A percentile compares a stretch with the other conserved stretches of the same genome.
phyloP scores from a whole-genome alignment of 164 flowering plant species.

The Brasenia schreberi region DNA sequence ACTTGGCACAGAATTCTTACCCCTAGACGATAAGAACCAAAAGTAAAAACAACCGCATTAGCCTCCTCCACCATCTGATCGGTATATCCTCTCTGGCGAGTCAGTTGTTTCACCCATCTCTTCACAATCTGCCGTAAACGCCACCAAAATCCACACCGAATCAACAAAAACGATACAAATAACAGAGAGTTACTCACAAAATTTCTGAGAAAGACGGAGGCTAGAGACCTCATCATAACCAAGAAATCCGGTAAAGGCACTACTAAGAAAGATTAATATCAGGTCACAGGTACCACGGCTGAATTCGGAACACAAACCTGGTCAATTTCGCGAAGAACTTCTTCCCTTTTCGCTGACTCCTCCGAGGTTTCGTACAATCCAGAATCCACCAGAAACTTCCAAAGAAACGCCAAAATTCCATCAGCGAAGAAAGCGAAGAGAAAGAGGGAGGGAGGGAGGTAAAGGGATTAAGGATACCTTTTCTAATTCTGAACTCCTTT shows the following conservation, averaged over 20 bases:
- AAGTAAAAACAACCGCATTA: slow-evolving; percentile 81
- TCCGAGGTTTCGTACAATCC: slow-evolving; percentile 66
- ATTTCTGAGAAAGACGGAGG: neutral
- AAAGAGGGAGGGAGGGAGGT: neutral
- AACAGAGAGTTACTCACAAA: neutral
- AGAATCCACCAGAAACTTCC: slow-evolving; percentile 45
- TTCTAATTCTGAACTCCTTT: slow-evolving; percentile 48
- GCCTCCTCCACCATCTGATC: slow-evolving; percentile 97
- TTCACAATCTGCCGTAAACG: slow-evolving; percentile 44
- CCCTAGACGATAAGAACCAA: slow-evolving; percentile 91
- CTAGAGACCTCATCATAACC: no score
- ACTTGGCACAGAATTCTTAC: slow-evolving; percentile 23
- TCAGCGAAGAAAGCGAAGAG: neutral
- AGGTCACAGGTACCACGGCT: no score
- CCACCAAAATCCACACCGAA: neutral
- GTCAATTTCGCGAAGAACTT: slow-evolving; percentile 50
- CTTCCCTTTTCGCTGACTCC: slow-evolving; percentile 52
- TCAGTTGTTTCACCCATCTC: slow-evolving; percentile 85
- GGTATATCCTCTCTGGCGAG: slow-evolving; percentile 73
- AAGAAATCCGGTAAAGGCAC: neutral
- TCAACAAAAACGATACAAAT: neutral
- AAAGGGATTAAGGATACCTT: slow-evolving; percentile 28
- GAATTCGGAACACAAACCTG: slow-evolving; percentile 27
- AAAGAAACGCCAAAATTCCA: neutral
- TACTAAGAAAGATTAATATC: no score